Base-by-base conservation (phyloP, 441 rosid species). In the Adansonia grandidieri region DNA sequence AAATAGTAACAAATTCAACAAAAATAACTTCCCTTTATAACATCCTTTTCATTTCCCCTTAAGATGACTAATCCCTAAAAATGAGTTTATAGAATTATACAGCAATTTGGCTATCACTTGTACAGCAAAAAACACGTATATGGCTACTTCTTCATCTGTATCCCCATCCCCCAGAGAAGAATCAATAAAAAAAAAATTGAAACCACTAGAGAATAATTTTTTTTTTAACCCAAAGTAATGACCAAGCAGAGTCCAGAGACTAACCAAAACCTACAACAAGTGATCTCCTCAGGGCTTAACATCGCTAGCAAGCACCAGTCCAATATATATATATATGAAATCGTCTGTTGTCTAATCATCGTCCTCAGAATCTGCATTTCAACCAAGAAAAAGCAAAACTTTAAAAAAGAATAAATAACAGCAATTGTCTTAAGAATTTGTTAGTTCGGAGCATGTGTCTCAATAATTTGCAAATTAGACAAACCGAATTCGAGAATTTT, bases 291-390 rank as follows among this genome's bases (percentile, higher is more conserved):
- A n/a, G 44, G 47, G 82, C 73, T 77, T 70, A 40, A 73, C 6
- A 63, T 45, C 72, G 60, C 65, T 42, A 48, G 47, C 22, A 24
- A 28, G 77, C 74, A 73, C 19, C 13, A 64, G 63, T 50, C 45
- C 19, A 65, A 56, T 3, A 45, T 54, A 15, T 3, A 45, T 54
- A 15, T 19, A 45, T 50, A 9, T 58, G 69, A 78, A 75, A 66
- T 66, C 42, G 42, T 37, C 81, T 71, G 66, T 78, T 75, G 62
- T 73, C 92, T 95, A 93, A 74, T 93, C 97, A 58, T 93, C 98
- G 61, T 95, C 98, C 78, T 94, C 98, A 14, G 98, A 94, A 85
- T 94, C 97, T 94, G 96, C 85, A 84, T 77, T 56, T 73, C n/a
- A 42, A 78, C 50, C 80, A 19, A 67, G 62, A 32, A 64, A 65